phyloP scores from a whole-genome alignment of 371 early-diverging fungal genomes.

The Nematocida ironsii region DNA sequence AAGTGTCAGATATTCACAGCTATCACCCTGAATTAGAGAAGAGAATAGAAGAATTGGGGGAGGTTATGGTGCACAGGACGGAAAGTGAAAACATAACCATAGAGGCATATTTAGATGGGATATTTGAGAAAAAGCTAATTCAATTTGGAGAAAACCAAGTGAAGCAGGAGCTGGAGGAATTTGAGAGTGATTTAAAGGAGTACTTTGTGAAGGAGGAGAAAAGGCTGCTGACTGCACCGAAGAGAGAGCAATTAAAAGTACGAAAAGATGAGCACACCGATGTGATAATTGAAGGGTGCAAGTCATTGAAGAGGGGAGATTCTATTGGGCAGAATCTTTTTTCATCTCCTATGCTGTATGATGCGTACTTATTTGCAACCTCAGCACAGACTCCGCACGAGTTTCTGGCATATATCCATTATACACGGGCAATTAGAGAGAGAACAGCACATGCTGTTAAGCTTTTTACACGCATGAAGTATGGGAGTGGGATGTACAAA shows the following conservation, averaged over 20 bases:
- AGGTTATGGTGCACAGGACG: slow-evolving; percentile 1
- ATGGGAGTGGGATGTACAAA: neutral
- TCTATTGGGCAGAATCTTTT: slow-evolving; percentile 7
- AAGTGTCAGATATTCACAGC: slow-evolving; percentile 11
- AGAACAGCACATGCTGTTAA: slow-evolving; percentile 1
- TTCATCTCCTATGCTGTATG: slow-evolving; percentile 44
- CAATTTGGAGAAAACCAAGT: slow-evolving; percentile 44
- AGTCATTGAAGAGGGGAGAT: slow-evolving; percentile 14
- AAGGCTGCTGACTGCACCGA: slow-evolving; percentile 11
- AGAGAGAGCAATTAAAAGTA: neutral
- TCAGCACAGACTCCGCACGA: slow-evolving; percentile 19
- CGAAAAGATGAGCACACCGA: neutral
- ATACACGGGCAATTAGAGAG: neutral
- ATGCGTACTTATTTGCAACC: slow-evolving; percentile 22
- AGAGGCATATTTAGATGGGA: slow-evolving; percentile 36
- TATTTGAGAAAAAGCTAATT: slow-evolving; percentile 46
- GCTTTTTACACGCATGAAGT: slow-evolving; percentile 6
- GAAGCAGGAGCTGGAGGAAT: neutral
- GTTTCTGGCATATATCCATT: slow-evolving; percentile 22
- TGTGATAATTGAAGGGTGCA: neutral
- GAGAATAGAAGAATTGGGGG: slow-evolving; percentile 42
- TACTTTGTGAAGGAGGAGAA: slow-evolving; percentile 27
- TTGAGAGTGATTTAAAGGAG: slow-evolving; percentile 18
- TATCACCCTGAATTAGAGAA: slow-evolving; percentile 55
- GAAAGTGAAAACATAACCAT: slow-evolving; percentile 22